Percentiles rank a stretch among this genome's conserved stretches.
Evolutionary conservation across 805 yeast species (phyloP).

Genomic region (Nakazawaea molendinolei): DNA sequence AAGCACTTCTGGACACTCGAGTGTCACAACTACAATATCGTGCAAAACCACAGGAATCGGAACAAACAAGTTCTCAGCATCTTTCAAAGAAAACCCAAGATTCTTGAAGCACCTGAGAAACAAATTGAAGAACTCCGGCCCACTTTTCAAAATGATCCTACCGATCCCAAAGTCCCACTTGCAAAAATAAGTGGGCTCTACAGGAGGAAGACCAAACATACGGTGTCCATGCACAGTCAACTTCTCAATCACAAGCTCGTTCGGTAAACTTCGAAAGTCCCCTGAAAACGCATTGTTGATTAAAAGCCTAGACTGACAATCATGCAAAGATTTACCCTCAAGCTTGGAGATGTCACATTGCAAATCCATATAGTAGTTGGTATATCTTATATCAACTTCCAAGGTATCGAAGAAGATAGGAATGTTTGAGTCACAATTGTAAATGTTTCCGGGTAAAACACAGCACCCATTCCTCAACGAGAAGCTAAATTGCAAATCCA

Average conservation of each 20-base stretch:
- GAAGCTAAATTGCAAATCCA: constrained; percentile 70
- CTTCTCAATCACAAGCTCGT: constrained; percentile 53
- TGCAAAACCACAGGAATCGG: constrained; percentile 47
- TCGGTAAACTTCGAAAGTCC: no score
- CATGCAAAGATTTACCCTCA: constrained; percentile 23
- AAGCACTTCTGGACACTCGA: constrained; percentile 42
- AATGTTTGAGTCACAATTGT: constrained; percentile 54
- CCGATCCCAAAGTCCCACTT: constrained; percentile 84
- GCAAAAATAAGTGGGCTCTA: constrained; percentile 81
- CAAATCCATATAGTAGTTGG: constrained; percentile 89
- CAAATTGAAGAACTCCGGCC: constrained; percentile 37
- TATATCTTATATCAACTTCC: constrained; percentile 77
- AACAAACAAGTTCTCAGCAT: constrained; percentile 69
- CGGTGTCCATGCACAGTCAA: constrained; percentile 77
- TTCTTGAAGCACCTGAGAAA: constrained; percentile 36
- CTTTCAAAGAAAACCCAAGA: constrained; percentile 58
- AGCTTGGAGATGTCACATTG: constrained; percentile 68
- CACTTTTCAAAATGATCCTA: constrained; percentile 41
- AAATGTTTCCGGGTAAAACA: constrained; percentile 66
- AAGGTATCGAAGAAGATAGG: constrained; percentile 58
- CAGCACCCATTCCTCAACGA: constrained; percentile 65
- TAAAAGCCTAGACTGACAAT: constrained; percentile 16
- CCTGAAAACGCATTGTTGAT: constrained; percentile 25
- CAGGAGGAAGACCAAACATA: constrained; percentile 88
- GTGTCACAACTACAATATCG: constrained; percentile 64